Evolutionary conservation across 208 protist genomes (phyloP).

Genomic region (Angomonas deanei): DNA sequence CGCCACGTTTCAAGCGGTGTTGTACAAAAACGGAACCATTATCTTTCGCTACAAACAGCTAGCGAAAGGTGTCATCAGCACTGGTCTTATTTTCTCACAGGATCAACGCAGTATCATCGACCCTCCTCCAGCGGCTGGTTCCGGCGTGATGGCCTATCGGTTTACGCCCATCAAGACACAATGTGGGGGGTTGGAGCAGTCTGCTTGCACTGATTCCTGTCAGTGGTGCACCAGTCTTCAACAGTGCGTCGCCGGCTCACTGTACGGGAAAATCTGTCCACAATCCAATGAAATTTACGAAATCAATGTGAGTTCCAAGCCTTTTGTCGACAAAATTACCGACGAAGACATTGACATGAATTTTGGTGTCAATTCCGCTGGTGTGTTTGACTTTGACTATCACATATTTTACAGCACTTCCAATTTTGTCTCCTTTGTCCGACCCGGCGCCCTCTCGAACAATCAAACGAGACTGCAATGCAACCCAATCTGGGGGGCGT

Average conservation of each 20-base stretch:
- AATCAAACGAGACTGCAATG: not conserved
- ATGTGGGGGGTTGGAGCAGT: no score
- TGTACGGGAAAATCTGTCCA: no score
- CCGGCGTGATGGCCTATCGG: not conserved
- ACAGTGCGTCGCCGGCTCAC: no score
- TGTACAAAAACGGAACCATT: slow-evolving; percentile 26
- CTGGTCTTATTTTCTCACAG: slow-evolving; percentile 1
- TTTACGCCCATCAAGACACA: no score
- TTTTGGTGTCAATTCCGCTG: no score
- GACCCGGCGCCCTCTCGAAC: not conserved
- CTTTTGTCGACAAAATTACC: no score
- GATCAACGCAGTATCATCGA: not conserved
- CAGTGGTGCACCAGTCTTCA: no score
- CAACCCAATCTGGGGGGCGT: slow-evolving; percentile 13
- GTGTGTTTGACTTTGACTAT: no score
- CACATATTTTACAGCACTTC: not conserved
- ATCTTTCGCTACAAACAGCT: slow-evolving; percentile 30
- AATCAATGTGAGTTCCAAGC: no score
- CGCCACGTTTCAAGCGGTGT: slow-evolving; percentile 18
- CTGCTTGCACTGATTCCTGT: no score
- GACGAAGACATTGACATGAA: no score
- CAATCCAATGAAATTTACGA: no score
- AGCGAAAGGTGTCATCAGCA: not conserved
- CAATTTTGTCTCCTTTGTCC: not conserved
- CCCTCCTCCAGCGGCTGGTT: not conserved